Percentiles rank a stretch among this genome's conserved stretches.
Evolutionary conservation across 768 basidiomycete species (phyloP).

Genomic region (Jaapia argillacea): DNA sequence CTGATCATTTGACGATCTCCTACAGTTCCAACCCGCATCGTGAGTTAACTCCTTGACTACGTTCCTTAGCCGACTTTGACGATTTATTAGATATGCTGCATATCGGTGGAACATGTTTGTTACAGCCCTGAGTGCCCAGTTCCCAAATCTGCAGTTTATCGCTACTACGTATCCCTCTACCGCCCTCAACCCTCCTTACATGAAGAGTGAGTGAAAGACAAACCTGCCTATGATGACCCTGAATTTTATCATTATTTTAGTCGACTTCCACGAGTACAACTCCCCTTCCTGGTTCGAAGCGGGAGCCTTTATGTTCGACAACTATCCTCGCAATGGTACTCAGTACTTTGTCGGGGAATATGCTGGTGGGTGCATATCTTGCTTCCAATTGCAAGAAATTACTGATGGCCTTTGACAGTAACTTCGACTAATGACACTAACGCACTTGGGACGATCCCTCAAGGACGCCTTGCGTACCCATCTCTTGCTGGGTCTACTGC

Average conservation of each 20-base stretch:
- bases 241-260: background rate
- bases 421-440: conserved; percentile 24
- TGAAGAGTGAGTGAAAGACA: conserved; percentile 1
- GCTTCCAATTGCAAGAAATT: background rate
- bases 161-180: conserved; percentile 2
- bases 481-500: conserved; percentile 3
- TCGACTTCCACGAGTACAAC: conserved; percentile 4
- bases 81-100: background rate
- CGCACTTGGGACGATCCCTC: conserved; percentile 16
- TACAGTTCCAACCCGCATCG: background rate
- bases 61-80: background rate
- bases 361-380: background rate
- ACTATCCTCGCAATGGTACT: conserved; percentile 6
- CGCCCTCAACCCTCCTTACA: conserved; percentile 5
- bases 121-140: conserved; percentile 14
- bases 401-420: conserved; percentile 8
- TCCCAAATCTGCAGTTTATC: conserved; percentile 1
- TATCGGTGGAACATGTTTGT: conserved; percentile 19
- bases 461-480: background rate
- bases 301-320: background rate
- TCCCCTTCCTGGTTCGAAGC: conserved; percentile 4
- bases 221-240: background rate
- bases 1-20: background rate
- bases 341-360: conserved; percentile 6
- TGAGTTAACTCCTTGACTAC: background rate